phyloP scores from a whole-genome alignment of 495 filamentous ascomycete species.

The Penicillium coffeae region DNA sequence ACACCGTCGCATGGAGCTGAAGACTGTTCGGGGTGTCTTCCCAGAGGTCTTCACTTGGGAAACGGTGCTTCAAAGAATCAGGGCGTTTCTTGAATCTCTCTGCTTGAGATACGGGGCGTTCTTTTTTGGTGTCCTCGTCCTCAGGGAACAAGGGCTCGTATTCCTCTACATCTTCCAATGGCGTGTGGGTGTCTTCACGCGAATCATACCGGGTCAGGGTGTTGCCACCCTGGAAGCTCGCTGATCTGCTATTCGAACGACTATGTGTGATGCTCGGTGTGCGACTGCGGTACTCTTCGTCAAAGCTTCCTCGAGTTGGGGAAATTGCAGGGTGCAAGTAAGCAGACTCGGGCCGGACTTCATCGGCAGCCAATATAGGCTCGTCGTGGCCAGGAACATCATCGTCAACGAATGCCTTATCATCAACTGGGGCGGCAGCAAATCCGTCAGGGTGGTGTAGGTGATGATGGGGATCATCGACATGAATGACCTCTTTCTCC shows the following conservation, averaged over 20 bases:
- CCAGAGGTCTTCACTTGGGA: constrained; percentile 95
- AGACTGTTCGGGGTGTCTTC: constrained; percentile 91
- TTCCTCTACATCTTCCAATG: constrained; percentile 85
- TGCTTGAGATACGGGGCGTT: constrained; percentile 50
- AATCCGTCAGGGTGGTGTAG: constrained; percentile 61
- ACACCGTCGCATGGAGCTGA: constrained; percentile 78
- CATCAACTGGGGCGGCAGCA: constrained; percentile 29
- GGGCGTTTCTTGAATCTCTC: constrained; percentile 62
- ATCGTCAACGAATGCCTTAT: constrained; percentile 9
- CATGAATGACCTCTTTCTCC: constrained; percentile 64
- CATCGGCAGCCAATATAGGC: constrained; percentile 89
- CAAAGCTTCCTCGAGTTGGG: constrained; percentile 57
- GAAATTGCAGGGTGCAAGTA: constrained; percentile 71
- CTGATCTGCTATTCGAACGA: constrained; percentile 68
- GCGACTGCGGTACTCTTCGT: constrained; percentile 51
- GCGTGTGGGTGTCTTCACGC: constrained; percentile 56
- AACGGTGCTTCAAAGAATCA: constrained; percentile 63
- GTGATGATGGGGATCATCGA: constrained; percentile 64
- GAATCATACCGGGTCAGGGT: constrained; percentile 48
- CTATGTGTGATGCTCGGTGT: constrained; percentile 56
- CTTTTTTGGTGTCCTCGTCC: constrained; percentile 57
- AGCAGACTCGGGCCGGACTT: constrained; percentile 74
- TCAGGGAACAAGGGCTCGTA: constrained; percentile 95
- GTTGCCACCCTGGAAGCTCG: constrained; percentile 55
- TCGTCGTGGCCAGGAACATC: constrained; percentile 45